Evolutionary conservation across 2,329 filamentous ascomycete species (phyloP), one percentile per base, ranked within the genome.

Genomic region (Alternaria sp.): DNA sequence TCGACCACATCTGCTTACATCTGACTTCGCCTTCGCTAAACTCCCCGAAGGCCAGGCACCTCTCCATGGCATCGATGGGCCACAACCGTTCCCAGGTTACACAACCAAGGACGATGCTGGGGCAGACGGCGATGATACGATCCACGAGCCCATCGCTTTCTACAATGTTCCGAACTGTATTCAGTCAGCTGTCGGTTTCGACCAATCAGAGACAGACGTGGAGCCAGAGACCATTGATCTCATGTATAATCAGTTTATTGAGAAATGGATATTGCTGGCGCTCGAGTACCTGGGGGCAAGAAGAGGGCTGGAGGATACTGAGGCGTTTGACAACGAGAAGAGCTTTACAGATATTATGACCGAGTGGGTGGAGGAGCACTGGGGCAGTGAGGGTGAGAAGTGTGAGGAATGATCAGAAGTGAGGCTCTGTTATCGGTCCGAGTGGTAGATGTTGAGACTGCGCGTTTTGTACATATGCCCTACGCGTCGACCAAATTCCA

Each of bases 161-260:
- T 95, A 94, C 80, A 79, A 82, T 2, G 88, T 95, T 6, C 95
- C 96, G 7, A 97, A 97, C 79, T 93, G 90, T 77, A 88, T 99
- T 61, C 91, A 95, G 77, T 84, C 90, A 1, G 81, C 87, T 61
- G 86, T 91, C 69, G 84, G 80, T 2, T 92, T 96, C 71, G 65
- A 11, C 12, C 45, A 9, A 69, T 41, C 30, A n/a, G 53, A 25
- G 9, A 25, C 68, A 2, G 67, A 76, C 8, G 81, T 78, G 11
- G 83, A 87, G 15, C 92, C 93, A 0, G 87, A 91, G 56, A 90
- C 81, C 1, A 93, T 99, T 1, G 95, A 98, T 78, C 78, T 99
- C 8, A 89, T 97, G 14, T 99, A 96, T 76, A 88, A 97, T 61
- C 94, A 97, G 77, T 99, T 97, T 78, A 89, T 98, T 37, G 87